Base-by-base conservation (phyloP, 140 eudicot species). In the Cichorium intybus region DNA sequence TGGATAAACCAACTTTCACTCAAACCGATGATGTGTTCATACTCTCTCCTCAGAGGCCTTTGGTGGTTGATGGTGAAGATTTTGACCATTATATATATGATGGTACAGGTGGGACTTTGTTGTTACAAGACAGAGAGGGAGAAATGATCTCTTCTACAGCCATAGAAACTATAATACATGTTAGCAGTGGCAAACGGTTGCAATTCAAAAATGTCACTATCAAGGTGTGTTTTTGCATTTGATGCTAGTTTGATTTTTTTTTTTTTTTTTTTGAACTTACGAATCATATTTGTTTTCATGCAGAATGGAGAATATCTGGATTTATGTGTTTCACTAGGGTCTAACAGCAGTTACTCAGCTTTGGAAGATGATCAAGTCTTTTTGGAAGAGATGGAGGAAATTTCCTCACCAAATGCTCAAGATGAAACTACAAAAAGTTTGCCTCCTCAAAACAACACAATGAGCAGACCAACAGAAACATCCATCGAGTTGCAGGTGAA, bases 301-400 rank as follows among this genome's bases (percentile, higher is more conserved):
- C 94, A 93, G 99, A 85, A 81, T 71, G 99, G 97, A 35, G 52
- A 65, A n/a, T 84, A 81, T 79, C 56, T 93, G 66, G 97, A 93
- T 76, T 74, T 94, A 27, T 93, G 97, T 66, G 80, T 93, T 62
- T 70, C 81, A 20, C 71, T 93, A 68, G 99, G 99, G 77, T 79
- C 94, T 50, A 82, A 78, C 41, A 86, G 97, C 71, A 77, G 94
- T 71, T 93, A 89, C 78, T 84, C 97, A 1, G 95, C 76, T 68
- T 72, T 62, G 43, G 85, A 86, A 76, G 78, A 73, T 23, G 95
- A 93, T 65, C 61, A 69, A 21, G 99, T 89, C 7, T 72, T 62
- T 58, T 63, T 89, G 74, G 88, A 77, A 52, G 92, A 59, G 56
- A 76, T 43, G 37, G 85, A 79, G 71, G 96, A 67, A 68, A 72